Evolutionary conservation across 805 yeast genomes (phyloP).

Genomic region (Saccharomycopsis capsularis): DNA sequence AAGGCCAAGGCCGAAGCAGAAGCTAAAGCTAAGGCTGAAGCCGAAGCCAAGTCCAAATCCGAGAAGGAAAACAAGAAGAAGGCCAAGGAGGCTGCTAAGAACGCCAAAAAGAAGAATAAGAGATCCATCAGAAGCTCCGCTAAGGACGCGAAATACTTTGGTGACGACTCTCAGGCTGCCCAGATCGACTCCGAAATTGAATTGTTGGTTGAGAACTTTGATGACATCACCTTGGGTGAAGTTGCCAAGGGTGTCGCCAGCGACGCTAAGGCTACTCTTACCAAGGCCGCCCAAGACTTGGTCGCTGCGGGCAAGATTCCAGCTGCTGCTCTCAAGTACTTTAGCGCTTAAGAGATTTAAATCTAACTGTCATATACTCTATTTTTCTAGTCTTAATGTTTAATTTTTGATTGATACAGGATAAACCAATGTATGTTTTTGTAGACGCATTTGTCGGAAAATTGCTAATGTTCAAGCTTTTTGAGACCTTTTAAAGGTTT

Average conservation of each 20-base stretch:
- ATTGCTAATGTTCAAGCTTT: too few species aligned
- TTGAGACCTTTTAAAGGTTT: too few species aligned
- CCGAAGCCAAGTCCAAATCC: constrained; percentile 59
- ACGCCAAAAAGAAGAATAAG: constrained; percentile 92
- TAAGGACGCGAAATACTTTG: constrained; percentile 81
- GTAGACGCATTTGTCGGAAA: too few species aligned
- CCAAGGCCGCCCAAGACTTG: constrained; percentile 48
- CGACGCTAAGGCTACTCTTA: constrained; percentile 55
- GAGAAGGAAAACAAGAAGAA: constrained; percentile 79
- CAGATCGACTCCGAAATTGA: constrained; percentile 75
- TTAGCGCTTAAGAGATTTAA: constrained; percentile 28
- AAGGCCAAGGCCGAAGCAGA: constrained; percentile 82
- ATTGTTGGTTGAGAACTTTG: constrained; percentile 67
- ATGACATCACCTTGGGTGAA: constrained; percentile 70
- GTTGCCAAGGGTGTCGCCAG: constrained; percentile 61
- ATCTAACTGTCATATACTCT: too few species aligned
- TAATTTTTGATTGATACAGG: too few species aligned
- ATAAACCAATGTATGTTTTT: too few species aligned
- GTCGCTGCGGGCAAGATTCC: constrained; percentile 49
- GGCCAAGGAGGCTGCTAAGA: constrained; percentile 88
- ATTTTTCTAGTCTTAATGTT: too few species aligned
- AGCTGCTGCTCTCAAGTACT: constrained; percentile 48
- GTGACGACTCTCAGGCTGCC: constrained; percentile 62
- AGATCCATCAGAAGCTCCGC: constrained; percentile 74
- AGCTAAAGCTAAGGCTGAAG: constrained; percentile 73